A percentile compares a stretch with the other conserved stretches of the same genome.
Evolutionary conservation across 2,329 filamentous ascomycete genomes (phyloP).

Genomic region (Phoma sp.): DNA sequence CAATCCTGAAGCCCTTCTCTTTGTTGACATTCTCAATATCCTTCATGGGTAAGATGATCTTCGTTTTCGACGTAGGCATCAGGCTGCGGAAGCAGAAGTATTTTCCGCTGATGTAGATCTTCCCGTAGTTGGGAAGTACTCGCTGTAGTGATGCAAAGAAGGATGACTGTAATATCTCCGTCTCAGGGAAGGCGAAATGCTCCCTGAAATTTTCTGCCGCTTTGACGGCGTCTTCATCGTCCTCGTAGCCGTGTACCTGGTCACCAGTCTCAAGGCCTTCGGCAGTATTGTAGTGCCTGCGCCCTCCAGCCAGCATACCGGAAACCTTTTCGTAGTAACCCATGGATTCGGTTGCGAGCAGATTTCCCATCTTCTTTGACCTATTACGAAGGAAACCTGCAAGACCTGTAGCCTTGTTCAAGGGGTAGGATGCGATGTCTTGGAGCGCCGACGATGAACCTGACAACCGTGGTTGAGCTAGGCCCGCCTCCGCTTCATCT

Average conservation of each 20-base stretch:
- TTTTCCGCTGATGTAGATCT: conserved; percentile 89
- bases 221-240: conserved; percentile 61
- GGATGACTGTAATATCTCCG: conserved; percentile 83
- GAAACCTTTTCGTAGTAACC: conserved; percentile 97
- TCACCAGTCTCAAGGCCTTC: conserved; percentile 73
- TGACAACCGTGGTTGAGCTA: conserved; percentile 42
- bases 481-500: conserved; percentile 35
- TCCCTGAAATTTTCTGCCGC: conserved; percentile 76
- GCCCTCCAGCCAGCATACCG: conserved; percentile 93
- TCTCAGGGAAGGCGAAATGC: conserved; percentile 87
- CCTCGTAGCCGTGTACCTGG: conserved; percentile 61
- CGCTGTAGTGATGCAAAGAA: conserved; percentile 94
- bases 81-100: conserved; percentile 94
- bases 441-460: conserved; percentile 62
- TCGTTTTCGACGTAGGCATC: conserved; percentile 86
- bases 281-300: conserved; percentile 84
- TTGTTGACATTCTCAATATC: conserved; percentile 94
- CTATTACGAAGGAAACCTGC: conserved; percentile 82
- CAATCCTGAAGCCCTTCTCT: conserved; percentile 92
- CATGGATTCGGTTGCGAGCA: conserved; percentile 90
- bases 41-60: conserved; percentile 86
- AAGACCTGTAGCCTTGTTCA: conserved; percentile 83
- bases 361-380: conserved; percentile 79
- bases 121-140: conserved; percentile 90
- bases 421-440: conserved; percentile 74